Conservation (phyloP, 306 rosid species). For the Sindora glabra region DNA sequence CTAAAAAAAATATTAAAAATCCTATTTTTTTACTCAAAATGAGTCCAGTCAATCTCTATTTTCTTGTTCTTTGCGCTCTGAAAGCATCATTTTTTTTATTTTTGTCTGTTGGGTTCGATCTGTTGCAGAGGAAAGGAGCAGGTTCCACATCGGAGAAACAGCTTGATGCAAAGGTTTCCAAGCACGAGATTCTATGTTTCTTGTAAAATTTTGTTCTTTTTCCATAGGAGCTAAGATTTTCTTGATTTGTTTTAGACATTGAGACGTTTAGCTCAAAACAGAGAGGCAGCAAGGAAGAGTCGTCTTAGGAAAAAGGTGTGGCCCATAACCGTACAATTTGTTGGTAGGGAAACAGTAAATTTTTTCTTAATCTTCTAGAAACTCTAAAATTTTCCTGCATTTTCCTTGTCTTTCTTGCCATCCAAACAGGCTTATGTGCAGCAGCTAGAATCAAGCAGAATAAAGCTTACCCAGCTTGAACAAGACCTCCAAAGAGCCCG, state of each 20-base stretch:
- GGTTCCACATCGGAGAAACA: constrained; percentile 74
- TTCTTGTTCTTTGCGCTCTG: not conserved
- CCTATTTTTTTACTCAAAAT: too few relatives aligned
- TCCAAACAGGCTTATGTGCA: constrained; percentile 80
- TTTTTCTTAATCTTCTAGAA: not conserved
- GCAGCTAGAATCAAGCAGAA: constrained; percentile 78
- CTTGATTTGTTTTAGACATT: constrained; percentile 40
- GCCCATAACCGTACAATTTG: constrained; percentile 1
- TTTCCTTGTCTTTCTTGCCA: not conserved
- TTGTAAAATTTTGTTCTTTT: not conserved
- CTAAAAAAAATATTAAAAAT: too few relatives aligned
- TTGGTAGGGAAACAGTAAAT: not conserved
- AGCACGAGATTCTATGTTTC: not conserved
- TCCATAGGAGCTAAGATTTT: constrained; percentile 2
- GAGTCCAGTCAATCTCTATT: too few relatives aligned
- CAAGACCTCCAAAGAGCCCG: constrained; percentile 90
- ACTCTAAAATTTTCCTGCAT: not conserved
- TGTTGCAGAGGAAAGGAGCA: constrained; percentile 68
- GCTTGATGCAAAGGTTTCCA: constrained; percentile 78
- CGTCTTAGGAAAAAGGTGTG: constrained; percentile 85
- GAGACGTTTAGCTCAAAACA: constrained; percentile 93
- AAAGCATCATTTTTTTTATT: not conserved
- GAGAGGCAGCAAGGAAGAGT: constrained; percentile 97
- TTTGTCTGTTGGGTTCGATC: not conserved
- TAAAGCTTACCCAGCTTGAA: constrained; percentile 75